phyloP scores from a whole-genome alignment of 148 eudicot species.

The Chenopodium quinoa region DNA sequence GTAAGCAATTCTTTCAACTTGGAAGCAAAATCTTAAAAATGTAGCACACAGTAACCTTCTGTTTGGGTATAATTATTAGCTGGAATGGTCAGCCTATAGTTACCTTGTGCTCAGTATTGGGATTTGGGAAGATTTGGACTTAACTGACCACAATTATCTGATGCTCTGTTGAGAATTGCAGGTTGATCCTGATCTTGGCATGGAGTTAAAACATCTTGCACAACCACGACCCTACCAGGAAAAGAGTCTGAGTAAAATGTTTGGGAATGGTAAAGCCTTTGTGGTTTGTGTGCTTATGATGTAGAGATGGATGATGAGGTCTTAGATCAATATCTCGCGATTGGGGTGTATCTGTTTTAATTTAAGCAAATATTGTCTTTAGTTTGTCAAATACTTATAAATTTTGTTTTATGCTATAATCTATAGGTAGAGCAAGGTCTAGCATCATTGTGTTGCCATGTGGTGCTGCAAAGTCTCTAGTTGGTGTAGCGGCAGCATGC shows the following conservation, averaged over 20 bases:
- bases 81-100: slow-evolving; percentile 2
- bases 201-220: slow-evolving; percentile 97
- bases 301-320: not conserved
- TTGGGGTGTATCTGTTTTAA: not conserved
- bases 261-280: slow-evolving; percentile 74
- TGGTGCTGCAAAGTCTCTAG: slow-evolving; percentile 98
- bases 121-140: not conserved
- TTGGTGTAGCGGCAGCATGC: slow-evolving; percentile 95
- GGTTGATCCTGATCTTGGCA: slow-evolving; percentile 96
- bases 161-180: slow-evolving; percentile 33
- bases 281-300: slow-evolving; percentile 11
- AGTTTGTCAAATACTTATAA: not conserved
- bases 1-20: not conserved
- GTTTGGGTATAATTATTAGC: not conserved
- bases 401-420: slow-evolving; percentile 13
- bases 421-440: slow-evolving; percentile 92
- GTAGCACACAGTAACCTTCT: not conserved
- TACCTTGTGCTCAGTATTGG: not conserved
- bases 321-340: not conserved
- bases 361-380: not conserved
- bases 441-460: slow-evolving; percentile 97
- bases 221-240: slow-evolving; percentile 97
- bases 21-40: not conserved
- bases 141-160: not conserved
- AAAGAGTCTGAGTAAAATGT: slow-evolving; percentile 98